phyloP scores from a whole-genome alignment of 345 rosid species.

The Theobroma cacao region DNA sequence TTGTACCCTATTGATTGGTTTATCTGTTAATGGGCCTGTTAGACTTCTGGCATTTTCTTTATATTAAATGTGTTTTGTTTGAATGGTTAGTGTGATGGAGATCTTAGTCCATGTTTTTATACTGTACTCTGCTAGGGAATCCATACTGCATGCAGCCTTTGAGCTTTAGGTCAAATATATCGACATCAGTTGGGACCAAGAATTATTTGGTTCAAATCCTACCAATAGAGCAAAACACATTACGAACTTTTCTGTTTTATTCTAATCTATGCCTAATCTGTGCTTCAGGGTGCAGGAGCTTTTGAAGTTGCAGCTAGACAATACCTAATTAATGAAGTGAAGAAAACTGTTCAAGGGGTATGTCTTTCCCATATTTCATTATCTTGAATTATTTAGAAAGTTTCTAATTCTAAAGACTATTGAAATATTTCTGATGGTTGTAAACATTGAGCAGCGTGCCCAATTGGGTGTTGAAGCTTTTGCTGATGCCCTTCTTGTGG shows the following conservation, averaged over 20 bases:
- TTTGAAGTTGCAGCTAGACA: constrained; percentile 98
- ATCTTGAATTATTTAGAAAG: background rate
- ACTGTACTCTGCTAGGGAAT: background rate
- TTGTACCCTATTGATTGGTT: background rate
- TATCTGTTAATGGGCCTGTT: background rate
- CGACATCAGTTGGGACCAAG: background rate
- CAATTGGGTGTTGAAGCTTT: constrained; percentile 98
- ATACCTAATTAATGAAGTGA: constrained; percentile 73
- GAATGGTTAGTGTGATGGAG: background rate
- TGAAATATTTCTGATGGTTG: constrained; percentile 12
- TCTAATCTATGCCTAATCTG: constrained; percentile 1
- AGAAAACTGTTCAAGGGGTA: constrained; percentile 97
- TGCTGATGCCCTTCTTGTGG: constrained; percentile 95
- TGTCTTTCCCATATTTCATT: background rate
- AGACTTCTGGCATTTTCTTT: background rate
- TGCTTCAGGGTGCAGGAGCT: constrained; percentile 89
- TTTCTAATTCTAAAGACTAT: no score
- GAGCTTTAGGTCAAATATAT: background rate
- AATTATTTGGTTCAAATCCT: background rate
- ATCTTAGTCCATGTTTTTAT: background rate
- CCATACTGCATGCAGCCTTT: background rate
- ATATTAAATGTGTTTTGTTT: background rate
- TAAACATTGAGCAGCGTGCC: constrained; percentile 65
- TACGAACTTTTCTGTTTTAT: background rate
- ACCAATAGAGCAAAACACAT: background rate